Evolutionary conservation across 2,329 filamentous ascomycete genomes (phyloP).

Genomic region (Trichoderma sp.): DNA sequence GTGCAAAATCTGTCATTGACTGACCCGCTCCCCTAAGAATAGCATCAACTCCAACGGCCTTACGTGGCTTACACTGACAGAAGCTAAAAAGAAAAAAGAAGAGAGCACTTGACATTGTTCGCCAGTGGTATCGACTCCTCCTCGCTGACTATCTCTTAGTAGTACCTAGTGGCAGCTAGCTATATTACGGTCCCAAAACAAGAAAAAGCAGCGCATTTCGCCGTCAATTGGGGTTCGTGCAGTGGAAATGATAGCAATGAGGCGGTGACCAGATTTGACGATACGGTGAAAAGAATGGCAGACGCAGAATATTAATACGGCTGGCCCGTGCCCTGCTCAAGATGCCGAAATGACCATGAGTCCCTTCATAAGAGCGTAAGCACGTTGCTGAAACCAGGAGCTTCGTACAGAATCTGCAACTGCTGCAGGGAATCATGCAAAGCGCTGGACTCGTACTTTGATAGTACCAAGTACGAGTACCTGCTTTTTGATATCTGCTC

Average conservation of each 20-base stretch:
- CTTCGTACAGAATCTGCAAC: neutral
- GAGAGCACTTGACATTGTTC: neutral
- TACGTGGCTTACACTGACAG: neutral
- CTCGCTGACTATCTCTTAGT: neutral
- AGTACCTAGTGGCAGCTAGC: neutral
- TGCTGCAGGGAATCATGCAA: neutral
- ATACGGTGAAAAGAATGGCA: neutral
- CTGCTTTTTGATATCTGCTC: neutral
- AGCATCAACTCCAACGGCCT: neutral
- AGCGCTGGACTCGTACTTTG: neutral
- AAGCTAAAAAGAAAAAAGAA: neutral
- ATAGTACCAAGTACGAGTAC: neutral
- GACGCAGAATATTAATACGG: neutral
- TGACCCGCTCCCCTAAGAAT: conserved; percentile 2
- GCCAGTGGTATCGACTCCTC: neutral
- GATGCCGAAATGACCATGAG: conserved; percentile 1
- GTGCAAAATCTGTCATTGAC: neutral
- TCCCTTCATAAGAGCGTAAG: conserved; percentile 6
- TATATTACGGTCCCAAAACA: neutral
- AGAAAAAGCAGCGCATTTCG: neutral
- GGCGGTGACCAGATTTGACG: neutral
- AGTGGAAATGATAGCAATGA: neutral
- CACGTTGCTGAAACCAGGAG: conserved; percentile 5
- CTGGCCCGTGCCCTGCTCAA: neutral
- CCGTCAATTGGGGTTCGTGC: neutral